Base-by-base conservation (phyloP, 768 basidiomycete species). In the Boletus edulis region DNA sequence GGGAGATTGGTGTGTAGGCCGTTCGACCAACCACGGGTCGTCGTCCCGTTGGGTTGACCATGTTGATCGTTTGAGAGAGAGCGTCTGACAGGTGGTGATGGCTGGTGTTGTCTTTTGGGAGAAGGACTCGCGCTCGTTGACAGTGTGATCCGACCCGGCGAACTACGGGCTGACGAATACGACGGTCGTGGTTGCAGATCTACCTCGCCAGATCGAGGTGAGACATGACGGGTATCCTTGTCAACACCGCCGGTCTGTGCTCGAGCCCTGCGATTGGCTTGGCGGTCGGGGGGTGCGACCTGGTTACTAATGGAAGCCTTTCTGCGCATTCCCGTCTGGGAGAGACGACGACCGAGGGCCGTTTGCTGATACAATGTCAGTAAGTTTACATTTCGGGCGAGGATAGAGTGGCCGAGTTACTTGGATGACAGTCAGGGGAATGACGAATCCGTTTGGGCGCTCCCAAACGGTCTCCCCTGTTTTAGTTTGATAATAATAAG, bases 401-500 rank as follows among this genome's bases (percentile, higher is more conserved):
- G 38, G 50, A 44, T 14, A 51, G 31, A 29, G 40, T 31, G 46
- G 6, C n/a, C 43, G 63, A 40, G 75, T 63, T 62, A 85, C 91
- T 79, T 96, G 94, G 17, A 96, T 84, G 60, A 94, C 82, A 13
- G 87, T 87, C 49, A 98, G 76, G 35, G 94, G 94, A 57, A 98
- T 96, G 31, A 98, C 88, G 68, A 97, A 94, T 34, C 86, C 89
- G 22, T 78, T 72, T 14, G 94, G 94, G n/a, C 88, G 81, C 55
- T 91, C 91, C 94, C 94, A 98, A 35, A 91, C 87, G 1, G 94
- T 96, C 63, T 91, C 88, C 1, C 88, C 87, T 1, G 91, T 87
- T 70, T 92, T 87, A 11, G 94, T 97, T 64, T 95, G 94, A 72
- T 96, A 95, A 73, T 94, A 98, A 69, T 98, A 98, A 4, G 90